Evolutionary conservation across 2,329 filamentous ascomycete genomes (phyloP), one percentile per base, ranked within the genome.

Genomic region (Fusarium sp.): DNA sequence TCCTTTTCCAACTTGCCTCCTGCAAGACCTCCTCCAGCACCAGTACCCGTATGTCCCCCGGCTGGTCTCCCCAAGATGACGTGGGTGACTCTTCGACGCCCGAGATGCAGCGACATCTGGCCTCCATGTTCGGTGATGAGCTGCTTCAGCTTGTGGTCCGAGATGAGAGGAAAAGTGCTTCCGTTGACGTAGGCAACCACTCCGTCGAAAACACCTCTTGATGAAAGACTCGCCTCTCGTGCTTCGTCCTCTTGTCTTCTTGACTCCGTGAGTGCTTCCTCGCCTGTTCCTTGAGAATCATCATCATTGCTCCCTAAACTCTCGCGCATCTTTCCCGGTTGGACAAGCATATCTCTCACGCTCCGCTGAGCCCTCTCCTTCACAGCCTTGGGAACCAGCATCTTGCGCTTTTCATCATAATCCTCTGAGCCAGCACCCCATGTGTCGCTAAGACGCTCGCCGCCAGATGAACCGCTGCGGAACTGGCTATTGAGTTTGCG

Each of bases 181-280:
- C 94, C 94, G 79, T 97, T 97, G 79, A 98, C 87, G 80, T 95
- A 96, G 73, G 97, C 87, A 52, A 88, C 90, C 22, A 94, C 85
- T 17, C 89, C 88, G 44, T 87, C 80, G 76, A 98, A 94, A 54
- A 97, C 86, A 46, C 82, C 75, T 69, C 73, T 77, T 7, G 65
- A 44, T 7, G 34, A 66, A 62, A 62, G 66, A 47, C 77, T 65
- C 45, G 72, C 59, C 53, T 67, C 81, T 79, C 83, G 87, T 58
- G 80, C 81, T 31, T 86, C 86, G 79, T 86, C 88, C 70, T 82
- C 85, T 70, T 77, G 82, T 62, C 81, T 79, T 81, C 76, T 72
- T 61, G 71, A 68, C 39, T 71, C 64, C 62, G 49, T 70, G 19
- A 70, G 60, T 21, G 65, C 66, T 43, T 79, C 76, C 39, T 73